phyloP scores from a whole-genome alignment of 768 basidiomycete species.

The Termitomyces sp. region DNA sequence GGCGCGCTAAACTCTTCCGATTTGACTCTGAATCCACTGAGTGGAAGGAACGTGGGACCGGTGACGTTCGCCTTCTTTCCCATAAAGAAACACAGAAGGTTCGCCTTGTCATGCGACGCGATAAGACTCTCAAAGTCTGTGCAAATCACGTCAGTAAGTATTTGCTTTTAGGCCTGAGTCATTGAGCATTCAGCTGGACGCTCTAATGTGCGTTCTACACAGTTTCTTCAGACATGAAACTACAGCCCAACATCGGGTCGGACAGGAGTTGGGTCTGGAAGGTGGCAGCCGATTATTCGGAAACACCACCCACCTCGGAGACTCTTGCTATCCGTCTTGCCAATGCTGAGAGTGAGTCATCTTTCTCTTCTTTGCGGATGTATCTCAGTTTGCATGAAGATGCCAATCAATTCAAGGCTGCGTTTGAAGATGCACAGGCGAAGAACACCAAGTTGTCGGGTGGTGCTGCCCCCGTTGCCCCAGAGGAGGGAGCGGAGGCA shows the following conservation, averaged over 20 bases:
- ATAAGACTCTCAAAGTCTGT: constrained; percentile 99
- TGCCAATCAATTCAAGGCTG: constrained; percentile 82
- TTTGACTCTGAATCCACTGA: constrained; percentile 74
- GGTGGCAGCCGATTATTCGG: constrained; percentile 91
- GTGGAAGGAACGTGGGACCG: constrained; percentile 99
- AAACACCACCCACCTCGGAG: constrained; percentile 84
- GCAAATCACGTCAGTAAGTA: constrained; percentile 89
- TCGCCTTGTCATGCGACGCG: constrained; percentile 97
- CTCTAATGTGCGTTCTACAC: constrained; percentile 5
- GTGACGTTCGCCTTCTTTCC: constrained; percentile 86
- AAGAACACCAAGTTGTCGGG: constrained; percentile 45
- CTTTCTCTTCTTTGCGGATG: background rate
- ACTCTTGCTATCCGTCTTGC: constrained; percentile 98
- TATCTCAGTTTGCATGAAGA: constrained; percentile 35
- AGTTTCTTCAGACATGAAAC: constrained; percentile 89
- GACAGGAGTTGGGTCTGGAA: constrained; percentile 99
- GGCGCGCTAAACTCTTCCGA: constrained; percentile 98
- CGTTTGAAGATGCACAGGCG: constrained; percentile 82
- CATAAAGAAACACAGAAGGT: constrained; percentile 90
- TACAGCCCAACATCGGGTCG: constrained; percentile 97
- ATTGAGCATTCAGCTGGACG: background rate
- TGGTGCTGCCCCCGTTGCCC: constrained; percentile 20
- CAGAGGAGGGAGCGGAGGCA: constrained; percentile 13
- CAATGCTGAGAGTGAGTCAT: constrained; percentile 85
- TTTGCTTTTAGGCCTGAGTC: background rate